A percentile compares a stretch with the other conserved stretches of the same genome.
phyloP scores from a whole-genome alignment of 2,329 filamentous ascomycete species.

The Fusarium marasasianum region DNA sequence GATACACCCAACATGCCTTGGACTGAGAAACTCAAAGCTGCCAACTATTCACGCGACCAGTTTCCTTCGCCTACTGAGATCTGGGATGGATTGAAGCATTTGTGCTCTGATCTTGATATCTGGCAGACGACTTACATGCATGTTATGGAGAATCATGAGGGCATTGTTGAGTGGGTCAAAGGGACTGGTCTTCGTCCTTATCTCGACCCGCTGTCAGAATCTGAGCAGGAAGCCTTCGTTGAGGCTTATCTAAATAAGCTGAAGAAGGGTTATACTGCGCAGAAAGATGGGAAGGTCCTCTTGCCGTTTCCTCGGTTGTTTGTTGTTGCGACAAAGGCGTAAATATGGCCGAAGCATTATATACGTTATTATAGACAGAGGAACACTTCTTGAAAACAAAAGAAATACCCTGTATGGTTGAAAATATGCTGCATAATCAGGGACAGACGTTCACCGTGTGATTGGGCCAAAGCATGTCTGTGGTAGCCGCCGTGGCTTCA shows the following conservation, averaged over 20 bases:
- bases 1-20: constrained; percentile 53
- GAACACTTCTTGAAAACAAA: no score
- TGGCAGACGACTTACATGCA: constrained; percentile 67
- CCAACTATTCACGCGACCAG: constrained; percentile 53
- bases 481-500: no score
- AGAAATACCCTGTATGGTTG: no score
- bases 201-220: constrained; percentile 55
- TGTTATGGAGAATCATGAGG: constrained; percentile 56
- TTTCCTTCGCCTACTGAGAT: constrained; percentile 58
- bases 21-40: constrained; percentile 43
- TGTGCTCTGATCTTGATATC: constrained; percentile 56
- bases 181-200: constrained; percentile 66
- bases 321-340: constrained; percentile 54
- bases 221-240: constrained; percentile 56
- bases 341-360: background rate
- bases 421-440: background rate
- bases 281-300: constrained; percentile 62
- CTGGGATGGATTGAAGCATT: constrained; percentile 59
- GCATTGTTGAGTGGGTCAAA: constrained; percentile 68
- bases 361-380: background rate
- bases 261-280: constrained; percentile 53
- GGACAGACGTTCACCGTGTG: fast-evolving
- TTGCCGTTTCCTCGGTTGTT: constrained; percentile 66
- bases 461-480: no score
- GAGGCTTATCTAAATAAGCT: constrained; percentile 57